Conservation (phyloP, 306 rosid species). For the Fragaria iinumae region DNA sequence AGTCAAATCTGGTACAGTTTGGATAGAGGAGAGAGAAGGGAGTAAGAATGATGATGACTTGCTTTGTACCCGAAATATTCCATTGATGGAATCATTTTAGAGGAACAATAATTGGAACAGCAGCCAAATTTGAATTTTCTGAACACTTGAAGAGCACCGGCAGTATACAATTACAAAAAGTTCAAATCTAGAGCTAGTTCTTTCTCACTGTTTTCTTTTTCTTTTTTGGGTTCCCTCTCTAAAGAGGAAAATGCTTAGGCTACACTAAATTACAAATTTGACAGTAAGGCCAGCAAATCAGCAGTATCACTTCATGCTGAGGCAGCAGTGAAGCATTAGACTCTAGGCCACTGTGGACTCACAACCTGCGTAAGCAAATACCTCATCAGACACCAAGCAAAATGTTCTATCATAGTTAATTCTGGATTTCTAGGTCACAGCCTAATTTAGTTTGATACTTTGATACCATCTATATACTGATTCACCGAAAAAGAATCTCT, state of each 20-base stretch:
- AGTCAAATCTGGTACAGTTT: neutral
- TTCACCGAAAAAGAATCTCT: neutral
- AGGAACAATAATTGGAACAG: neutral
- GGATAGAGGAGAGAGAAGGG: slow-evolving; percentile 6
- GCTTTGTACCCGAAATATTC: slow-evolving; percentile 1
- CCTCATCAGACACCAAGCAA: neutral
- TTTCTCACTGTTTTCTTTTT: neutral
- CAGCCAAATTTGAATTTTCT: neutral
- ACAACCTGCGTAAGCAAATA: slow-evolving; percentile 62
- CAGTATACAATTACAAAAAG: neutral
- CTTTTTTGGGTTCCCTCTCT: neutral
- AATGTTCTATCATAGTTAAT: neutral
- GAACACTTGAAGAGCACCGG: neutral
- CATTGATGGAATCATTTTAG: neutral
- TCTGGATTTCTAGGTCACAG: neutral
- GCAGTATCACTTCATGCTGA: neutral
- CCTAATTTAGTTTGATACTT: neutral
- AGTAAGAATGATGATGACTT: slow-evolving; percentile 1
- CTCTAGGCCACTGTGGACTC: slow-evolving; percentile 96
- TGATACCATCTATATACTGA: neutral
- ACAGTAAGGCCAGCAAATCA: too few relatives aligned
- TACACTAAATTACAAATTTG: neutral
- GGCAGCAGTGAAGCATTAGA: slow-evolving; percentile 36
- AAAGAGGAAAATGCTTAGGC: neutral
- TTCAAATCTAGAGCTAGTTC: neutral